Evolutionary conservation across 129 eudicot species (phyloP).

Genomic region (Pseudognaphalium luteoalbum): DNA sequence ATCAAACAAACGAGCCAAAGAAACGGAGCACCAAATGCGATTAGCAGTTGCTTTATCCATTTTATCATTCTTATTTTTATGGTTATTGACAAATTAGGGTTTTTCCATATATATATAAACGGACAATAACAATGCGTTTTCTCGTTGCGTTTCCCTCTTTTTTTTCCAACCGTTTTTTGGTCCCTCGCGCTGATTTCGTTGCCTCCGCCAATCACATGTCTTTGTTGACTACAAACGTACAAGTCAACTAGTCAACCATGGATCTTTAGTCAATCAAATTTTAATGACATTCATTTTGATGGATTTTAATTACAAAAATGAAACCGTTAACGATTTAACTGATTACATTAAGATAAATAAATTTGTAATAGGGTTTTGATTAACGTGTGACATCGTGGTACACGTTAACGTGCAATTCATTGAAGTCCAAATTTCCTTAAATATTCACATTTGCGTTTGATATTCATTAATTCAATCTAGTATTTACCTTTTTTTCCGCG

Average conservation of each 20-base stretch:
- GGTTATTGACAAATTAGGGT: slow-evolving; percentile 4
- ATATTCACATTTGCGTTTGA: no score
- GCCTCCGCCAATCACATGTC: slow-evolving; percentile 6
- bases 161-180: slow-evolving; percentile 33
- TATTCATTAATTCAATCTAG: no score
- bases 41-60: slow-evolving; percentile 57
- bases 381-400: no score
- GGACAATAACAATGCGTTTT: slow-evolving; percentile 13
- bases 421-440: no score
- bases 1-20: slow-evolving; percentile 91
- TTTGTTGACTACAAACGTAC: no score
- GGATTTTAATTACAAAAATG: no score
- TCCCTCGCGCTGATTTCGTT: background rate
- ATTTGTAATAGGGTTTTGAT: no score
- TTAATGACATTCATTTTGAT: background rate
- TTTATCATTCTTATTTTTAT: slow-evolving; percentile 38
- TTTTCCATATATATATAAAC: background rate
- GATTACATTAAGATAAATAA: no score
- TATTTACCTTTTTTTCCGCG: no score
- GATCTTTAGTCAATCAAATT: background rate
- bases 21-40: slow-evolving; percentile 77
- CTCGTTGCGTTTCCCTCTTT: slow-evolving; percentile 17
- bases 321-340: no score
- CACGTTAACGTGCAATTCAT: no score
- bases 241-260: no score